Evolutionary conservation across 345 rosid species (phyloP).

Genomic region (Combretum micranthum): DNA sequence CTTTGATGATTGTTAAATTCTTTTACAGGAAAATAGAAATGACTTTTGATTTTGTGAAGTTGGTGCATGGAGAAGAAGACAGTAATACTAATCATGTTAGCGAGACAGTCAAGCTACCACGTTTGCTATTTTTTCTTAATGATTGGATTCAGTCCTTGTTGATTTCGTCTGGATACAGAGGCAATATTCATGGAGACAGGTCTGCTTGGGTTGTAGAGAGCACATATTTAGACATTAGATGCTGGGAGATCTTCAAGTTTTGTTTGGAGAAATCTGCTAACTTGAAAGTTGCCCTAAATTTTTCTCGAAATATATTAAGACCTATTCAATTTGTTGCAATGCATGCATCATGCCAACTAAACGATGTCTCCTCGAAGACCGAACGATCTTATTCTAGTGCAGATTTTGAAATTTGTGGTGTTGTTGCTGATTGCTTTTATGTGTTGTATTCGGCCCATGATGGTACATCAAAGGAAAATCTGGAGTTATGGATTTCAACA

Average conservation of each 20-base stretch:
- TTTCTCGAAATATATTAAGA: slow-evolving; percentile 48
- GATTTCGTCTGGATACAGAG: slow-evolving; percentile 37
- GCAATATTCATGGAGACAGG: slow-evolving; percentile 15
- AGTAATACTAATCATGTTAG: slow-evolving; percentile 30
- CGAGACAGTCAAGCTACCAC: slow-evolving; percentile 55
- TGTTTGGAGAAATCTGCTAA: slow-evolving; percentile 57
- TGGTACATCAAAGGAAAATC: slow-evolving; percentile 54
- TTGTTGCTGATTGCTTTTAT: slow-evolving; percentile 52
- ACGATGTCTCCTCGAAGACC: slow-evolving; percentile 11
- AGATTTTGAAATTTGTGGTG: slow-evolving; percentile 36
- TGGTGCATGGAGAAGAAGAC: slow-evolving; percentile 18
- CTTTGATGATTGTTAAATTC: no score
- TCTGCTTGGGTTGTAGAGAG: slow-evolving; percentile 12
- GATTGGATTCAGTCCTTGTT: slow-evolving; percentile 74
- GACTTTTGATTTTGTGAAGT: slow-evolving; percentile 42
- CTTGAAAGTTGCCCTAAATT: slow-evolving; percentile 45
- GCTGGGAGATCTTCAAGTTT: slow-evolving; percentile 73
- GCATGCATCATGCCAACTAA: slow-evolving; percentile 28
- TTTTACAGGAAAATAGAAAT: slow-evolving; percentile 74
- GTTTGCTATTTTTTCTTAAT: slow-evolving; percentile 51
- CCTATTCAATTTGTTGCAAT: slow-evolving; percentile 39
- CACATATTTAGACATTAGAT: slow-evolving; percentile 57
- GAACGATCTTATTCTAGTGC: slow-evolving; percentile 26
- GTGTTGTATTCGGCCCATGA: slow-evolving; percentile 49
- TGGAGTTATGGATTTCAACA: slow-evolving; percentile 66